phyloP scores from a whole-genome alignment of 1,284 basidiomycete genomes.

The Schizophyllum commune region DNA sequence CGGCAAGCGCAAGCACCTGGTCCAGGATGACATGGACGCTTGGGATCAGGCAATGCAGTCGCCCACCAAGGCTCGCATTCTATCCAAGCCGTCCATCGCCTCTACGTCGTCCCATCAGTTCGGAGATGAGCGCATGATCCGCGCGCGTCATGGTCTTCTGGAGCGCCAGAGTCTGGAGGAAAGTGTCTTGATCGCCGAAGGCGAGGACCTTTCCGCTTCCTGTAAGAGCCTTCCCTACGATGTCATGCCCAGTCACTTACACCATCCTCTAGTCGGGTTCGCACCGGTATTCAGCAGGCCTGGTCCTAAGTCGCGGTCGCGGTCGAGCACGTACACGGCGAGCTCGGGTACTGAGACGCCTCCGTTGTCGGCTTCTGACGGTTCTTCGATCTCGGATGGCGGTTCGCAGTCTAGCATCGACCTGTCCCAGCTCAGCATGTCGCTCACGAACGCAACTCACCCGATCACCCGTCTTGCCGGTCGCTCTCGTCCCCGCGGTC shows the following conservation, averaged over 20 bases:
- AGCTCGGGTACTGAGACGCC: slow-evolving; percentile 66
- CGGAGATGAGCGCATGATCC: slow-evolving; percentile 60
- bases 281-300: slow-evolving; percentile 55
- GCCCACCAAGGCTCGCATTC: slow-evolving; percentile 36
- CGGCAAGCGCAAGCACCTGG: slow-evolving; percentile 51
- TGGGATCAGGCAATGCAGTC: slow-evolving; percentile 24
- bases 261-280: slow-evolving; percentile 28
- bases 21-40: slow-evolving; percentile 26
- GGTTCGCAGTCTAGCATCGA: slow-evolving; percentile 68
- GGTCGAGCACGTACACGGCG: slow-evolving; percentile 58
- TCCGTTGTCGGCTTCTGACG: slow-evolving; percentile 56
- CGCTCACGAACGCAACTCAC: slow-evolving; percentile 44
- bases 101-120: slow-evolving; percentile 56
- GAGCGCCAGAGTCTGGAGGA: slow-evolving; percentile 62
- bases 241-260: slow-evolving; percentile 10
- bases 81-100: slow-evolving; percentile 54
- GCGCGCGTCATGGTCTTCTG: slow-evolving; percentile 49
- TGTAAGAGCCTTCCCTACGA: slow-evolving; percentile 33
- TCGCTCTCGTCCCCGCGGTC: slow-evolving; percentile 46
- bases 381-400: slow-evolving; percentile 59
- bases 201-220: slow-evolving; percentile 49
- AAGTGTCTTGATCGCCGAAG: slow-evolving; percentile 50
- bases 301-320: slow-evolving; percentile 40
- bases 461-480: slow-evolving; percentile 32
- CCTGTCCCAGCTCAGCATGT: slow-evolving; percentile 45